Evolutionary conservation across 2,329 filamentous ascomycete species (phyloP), one percentile per base, ranked within the genome.

Genomic region (Cordyceps pruinosa): DNA sequence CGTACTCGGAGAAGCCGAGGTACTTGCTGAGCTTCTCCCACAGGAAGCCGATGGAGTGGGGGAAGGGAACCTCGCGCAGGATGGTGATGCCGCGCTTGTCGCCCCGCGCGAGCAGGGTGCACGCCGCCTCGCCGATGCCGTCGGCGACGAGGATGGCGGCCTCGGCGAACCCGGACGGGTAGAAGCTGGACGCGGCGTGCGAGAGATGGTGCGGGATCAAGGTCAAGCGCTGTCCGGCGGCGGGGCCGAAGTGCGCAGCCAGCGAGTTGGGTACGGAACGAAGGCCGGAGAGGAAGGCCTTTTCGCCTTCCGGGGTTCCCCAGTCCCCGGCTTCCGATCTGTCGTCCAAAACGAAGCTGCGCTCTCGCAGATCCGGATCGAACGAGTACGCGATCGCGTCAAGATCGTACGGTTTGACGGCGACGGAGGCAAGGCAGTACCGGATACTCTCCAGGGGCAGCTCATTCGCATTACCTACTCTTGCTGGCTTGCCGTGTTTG

Each of bases 41-140:
- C 23, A 53, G 12, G 50, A 53, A 53, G 28, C 50, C 50, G 19
- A 53, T 53, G 9, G 50, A 53, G 26, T 53, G 35, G 25, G 50
- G 50, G 19, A 53, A 53, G 7, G 50, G 37, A 12, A 53, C 12
- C 37, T 53, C 50, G 4, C 50, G 50, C 28, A 58, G 59, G 60
- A 61, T 61, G 59, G 56, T 63, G 58, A 63, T 63, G 59, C 47
- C 25, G 2, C 34, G 56, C 50, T 59, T 59, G 60, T 63, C 61
- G 35, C 49, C 49, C 7, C 49, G 57, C 46, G 46, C 39, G 25
- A 51, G 48, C 44, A 48, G 19, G 21, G 53, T 47, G 32, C 12
- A n/a, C n/a, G 50, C 50, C 9, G 50, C 37, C 50, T 53, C 50
- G 23, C 50, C 50, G n/a, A 53, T 53, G 37, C 50, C 50, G 28